Evolutionary conservation across 441 rosid species (phyloP).

Genomic region (Kokia cookei): DNA sequence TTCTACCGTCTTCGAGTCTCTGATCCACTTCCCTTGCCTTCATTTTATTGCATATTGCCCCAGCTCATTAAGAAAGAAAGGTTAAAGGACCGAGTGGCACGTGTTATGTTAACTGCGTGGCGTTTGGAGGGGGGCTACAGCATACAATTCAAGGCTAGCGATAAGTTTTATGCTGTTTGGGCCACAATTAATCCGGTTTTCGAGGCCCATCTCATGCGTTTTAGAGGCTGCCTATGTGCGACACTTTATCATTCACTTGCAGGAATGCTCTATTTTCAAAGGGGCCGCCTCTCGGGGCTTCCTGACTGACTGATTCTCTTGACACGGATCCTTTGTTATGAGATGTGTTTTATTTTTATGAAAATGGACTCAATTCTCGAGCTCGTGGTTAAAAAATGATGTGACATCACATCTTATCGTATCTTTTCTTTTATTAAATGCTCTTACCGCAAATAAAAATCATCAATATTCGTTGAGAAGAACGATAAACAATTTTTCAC

Average conservation of each 20-base stretch:
- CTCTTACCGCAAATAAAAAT: too few relatives aligned
- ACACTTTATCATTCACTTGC: background rate
- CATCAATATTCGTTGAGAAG: too few relatives aligned
- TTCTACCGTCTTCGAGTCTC: background rate
- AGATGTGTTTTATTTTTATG: background rate
- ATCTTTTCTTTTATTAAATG: too few relatives aligned
- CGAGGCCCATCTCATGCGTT: background rate
- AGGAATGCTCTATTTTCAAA: background rate
- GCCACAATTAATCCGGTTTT: background rate
- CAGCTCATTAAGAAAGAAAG: background rate
- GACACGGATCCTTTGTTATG: too few relatives aligned
- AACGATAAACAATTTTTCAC: too few relatives aligned
- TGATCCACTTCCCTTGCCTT: background rate
- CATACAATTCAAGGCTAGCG: background rate
- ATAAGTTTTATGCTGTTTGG: background rate
- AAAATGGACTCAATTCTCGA: accelerated
- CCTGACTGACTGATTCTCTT: too few relatives aligned
- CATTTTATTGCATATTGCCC: background rate
- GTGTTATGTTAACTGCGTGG: background rate
- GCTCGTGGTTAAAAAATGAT: accelerated
- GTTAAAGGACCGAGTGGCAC: background rate
- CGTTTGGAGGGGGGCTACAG: background rate
- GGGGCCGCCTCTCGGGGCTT: background rate
- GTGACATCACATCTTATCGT: accelerated
- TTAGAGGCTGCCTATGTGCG: background rate